Evolutionary conservation across 2,329 filamentous ascomycete species (phyloP).

Genomic region (Orbilia oligospora): DNA sequence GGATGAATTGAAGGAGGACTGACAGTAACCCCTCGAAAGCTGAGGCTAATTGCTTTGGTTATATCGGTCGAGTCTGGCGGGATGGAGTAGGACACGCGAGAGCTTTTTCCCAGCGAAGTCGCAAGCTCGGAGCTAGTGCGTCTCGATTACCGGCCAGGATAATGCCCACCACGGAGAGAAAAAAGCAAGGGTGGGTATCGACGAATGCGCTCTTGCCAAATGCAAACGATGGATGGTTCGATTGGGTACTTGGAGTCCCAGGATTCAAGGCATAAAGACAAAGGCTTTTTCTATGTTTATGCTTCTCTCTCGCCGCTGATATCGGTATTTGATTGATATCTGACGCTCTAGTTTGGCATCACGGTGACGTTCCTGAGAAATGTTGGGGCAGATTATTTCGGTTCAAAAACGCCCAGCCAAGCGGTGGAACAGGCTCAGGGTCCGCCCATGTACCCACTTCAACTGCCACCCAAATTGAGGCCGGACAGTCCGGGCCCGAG

Average conservation of each 20-base stretch:
- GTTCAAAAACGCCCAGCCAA: slow-evolving; percentile 21
- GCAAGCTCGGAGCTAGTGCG: slow-evolving; percentile 43
- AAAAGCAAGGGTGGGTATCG: slow-evolving; percentile 38
- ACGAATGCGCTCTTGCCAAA: slow-evolving; percentile 45
- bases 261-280: neutral
- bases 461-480: slow-evolving; percentile 19
- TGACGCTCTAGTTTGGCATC: neutral
- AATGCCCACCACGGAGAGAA: slow-evolving; percentile 8
- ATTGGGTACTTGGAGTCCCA: slow-evolving; percentile 5
- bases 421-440: slow-evolving; percentile 46
- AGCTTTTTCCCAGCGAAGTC: slow-evolving; percentile 54
- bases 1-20: slow-evolving; percentile 47
- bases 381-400: slow-evolving; percentile 52
- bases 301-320: neutral
- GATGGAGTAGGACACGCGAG: slow-evolving; percentile 44
- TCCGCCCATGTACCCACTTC: slow-evolving; percentile 44
- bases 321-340: neutral
- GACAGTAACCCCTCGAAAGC: slow-evolving; percentile 52
- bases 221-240: slow-evolving; percentile 40
- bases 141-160: slow-evolving; percentile 27
- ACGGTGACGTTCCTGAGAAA: slow-evolving; percentile 41
- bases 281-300: neutral
- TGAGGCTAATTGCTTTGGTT: slow-evolving; percentile 49
- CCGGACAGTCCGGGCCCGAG: slow-evolving; percentile 45
- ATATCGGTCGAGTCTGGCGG: slow-evolving; percentile 42